phyloP scores from a whole-genome alignment of 192 early-diverging fungal species.

The Lunasporangiospora selenospora region DNA sequence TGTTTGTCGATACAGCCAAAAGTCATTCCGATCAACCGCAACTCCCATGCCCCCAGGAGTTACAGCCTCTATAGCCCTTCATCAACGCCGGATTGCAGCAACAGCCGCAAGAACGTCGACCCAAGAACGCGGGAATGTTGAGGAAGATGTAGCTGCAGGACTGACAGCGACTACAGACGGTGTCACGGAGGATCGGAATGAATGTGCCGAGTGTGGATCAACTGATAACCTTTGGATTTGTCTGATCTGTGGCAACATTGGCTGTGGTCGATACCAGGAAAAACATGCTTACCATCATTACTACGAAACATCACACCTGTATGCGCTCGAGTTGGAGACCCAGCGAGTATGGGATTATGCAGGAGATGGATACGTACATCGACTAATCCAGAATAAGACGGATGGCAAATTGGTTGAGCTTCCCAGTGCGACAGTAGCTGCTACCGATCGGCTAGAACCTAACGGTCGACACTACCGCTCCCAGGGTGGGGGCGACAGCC shows the following conservation, averaged over 20 bases:
- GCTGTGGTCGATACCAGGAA: slow-evolving; percentile 92
- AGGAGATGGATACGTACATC: slow-evolving; percentile 95
- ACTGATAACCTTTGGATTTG: slow-evolving; percentile 94
- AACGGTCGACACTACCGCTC: no score
- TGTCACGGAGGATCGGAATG: slow-evolving; percentile 43
- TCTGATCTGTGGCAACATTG: slow-evolving; percentile 94
- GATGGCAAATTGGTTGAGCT: slow-evolving; percentile 96
- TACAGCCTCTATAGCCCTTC: neutral
- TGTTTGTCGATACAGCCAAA: slow-evolving; percentile 87
- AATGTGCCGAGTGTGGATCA: slow-evolving; percentile 80
- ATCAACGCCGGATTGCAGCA: slow-evolving; percentile 1
- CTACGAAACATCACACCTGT: slow-evolving; percentile 81
- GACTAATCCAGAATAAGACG: slow-evolving; percentile 87
- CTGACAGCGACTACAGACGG: slow-evolving; percentile 20
- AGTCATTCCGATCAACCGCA: slow-evolving; percentile 23
- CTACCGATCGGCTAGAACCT: neutral
- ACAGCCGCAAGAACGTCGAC: neutral
- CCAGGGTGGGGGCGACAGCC: no score
- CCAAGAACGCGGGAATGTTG: neutral
- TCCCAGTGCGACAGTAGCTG: slow-evolving; percentile 46
- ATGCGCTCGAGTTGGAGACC: slow-evolving; percentile 92
- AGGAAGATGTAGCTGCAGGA: no score
- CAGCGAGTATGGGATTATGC: slow-evolving; percentile 99
- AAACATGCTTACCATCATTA: slow-evolving; percentile 93
- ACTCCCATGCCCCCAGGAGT: neutral